Conservation (phyloP, 2,329 filamentous ascomycete genomes). For the Diaporthe helianthi region DNA sequence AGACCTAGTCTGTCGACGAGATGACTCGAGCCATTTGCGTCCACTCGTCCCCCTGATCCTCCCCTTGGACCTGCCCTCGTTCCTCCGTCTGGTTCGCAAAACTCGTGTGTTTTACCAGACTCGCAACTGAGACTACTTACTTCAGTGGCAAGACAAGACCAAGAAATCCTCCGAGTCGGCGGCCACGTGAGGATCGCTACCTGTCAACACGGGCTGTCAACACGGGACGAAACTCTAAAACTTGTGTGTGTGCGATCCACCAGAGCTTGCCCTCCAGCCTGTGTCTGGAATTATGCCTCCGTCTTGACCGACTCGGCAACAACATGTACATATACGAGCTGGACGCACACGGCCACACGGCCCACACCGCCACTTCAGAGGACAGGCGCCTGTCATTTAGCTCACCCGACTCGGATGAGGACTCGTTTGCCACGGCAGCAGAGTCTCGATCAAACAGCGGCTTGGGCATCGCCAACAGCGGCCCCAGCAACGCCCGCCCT, state of each 20-base stretch:
- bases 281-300: constrained; percentile 10
- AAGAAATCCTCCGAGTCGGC: background rate
- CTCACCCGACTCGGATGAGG: constrained; percentile 21
- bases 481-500: background rate
- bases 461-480: constrained; percentile 7
- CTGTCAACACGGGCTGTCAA: constrained; percentile 7
- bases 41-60: background rate
- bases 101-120: background rate
- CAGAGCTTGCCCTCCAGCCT: background rate
- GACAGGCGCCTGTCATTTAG: background rate
- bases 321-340: constrained; percentile 23
- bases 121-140: background rate
- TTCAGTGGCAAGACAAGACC: background rate
- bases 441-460: constrained; percentile 13
- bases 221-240: constrained; percentile 16
- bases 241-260: background rate
- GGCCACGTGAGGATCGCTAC: constrained; percentile 14
- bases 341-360: constrained; percentile 13
- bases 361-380: constrained; percentile 8
- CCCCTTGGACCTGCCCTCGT: background rate
- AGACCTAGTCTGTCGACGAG: constrained; percentile 12
- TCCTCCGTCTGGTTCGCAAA: background rate
- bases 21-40: constrained; percentile 19
- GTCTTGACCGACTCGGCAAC: background rate
- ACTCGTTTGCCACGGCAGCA: constrained; percentile 20